Conservation (phyloP, 2,329 filamentous ascomycete species). For the Chalaropsis ovoidea region DNA sequence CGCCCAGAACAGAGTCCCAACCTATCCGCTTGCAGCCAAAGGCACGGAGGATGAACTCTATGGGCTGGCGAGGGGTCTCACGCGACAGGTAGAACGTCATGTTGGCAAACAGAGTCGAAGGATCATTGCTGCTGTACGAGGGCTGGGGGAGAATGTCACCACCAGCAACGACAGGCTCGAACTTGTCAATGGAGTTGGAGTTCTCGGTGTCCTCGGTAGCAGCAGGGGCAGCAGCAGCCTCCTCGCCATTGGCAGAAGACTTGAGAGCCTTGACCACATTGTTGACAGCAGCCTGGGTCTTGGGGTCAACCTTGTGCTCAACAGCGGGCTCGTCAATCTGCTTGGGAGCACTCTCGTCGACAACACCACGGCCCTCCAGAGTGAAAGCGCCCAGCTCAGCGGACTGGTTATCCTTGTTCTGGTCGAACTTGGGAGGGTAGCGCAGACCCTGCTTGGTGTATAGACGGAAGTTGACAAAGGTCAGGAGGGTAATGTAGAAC, state of each 20-base stretch:
- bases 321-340: slow-evolving; percentile 41
- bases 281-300: slow-evolving; percentile 55
- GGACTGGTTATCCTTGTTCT: slow-evolving; percentile 73
- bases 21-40: slow-evolving; percentile 95
- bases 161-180: slow-evolving; percentile 71
- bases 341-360: slow-evolving; percentile 19
- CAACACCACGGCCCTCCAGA: slow-evolving; percentile 54
- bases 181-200: slow-evolving; percentile 71
- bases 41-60: slow-evolving; percentile 86
- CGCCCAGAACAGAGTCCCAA: slow-evolving; percentile 85
- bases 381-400: slow-evolving; percentile 87
- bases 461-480: slow-evolving; percentile 91
- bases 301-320: slow-evolving; percentile 47
- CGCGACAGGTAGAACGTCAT: slow-evolving; percentile 89
- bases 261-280: slow-evolving; percentile 61
- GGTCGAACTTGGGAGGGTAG: slow-evolving; percentile 91
- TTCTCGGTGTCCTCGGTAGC: slow-evolving; percentile 38
- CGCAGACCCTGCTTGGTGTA: slow-evolving; percentile 87
- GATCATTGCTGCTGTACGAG: slow-evolving; percentile 51
- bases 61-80: slow-evolving; percentile 77
- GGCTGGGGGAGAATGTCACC: slow-evolving; percentile 83
- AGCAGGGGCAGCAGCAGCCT: slow-evolving; percentile 35
- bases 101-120: slow-evolving; percentile 69
- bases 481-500: slow-evolving; percentile 92
- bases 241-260: slow-evolving; percentile 39